A percentile compares a stretch with the other conserved stretches of the same genome.
Conservation (phyloP, 2,329 filamentous ascomycete species). For the Aspergillus proliferans region DNA sequence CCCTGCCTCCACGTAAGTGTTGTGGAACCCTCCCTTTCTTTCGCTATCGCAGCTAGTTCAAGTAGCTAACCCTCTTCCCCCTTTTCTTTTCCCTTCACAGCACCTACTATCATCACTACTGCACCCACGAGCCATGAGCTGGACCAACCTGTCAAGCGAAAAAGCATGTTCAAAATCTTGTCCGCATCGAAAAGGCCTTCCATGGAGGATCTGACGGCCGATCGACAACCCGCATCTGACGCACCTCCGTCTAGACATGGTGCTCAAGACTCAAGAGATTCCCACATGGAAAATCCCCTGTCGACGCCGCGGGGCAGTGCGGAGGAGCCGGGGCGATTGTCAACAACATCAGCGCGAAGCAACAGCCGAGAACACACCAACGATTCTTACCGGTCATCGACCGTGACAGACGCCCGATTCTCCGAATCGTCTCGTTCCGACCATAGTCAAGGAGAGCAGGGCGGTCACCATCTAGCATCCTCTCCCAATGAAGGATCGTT, state of each 20-base stretch:
- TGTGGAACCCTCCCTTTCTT: background rate
- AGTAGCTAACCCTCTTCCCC: slow-evolving; percentile 12
- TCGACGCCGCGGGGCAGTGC: slow-evolving; percentile 49
- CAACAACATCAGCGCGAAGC: slow-evolving; percentile 40
- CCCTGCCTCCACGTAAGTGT: slow-evolving; percentile 33
- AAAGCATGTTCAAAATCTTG: slow-evolving; percentile 36
- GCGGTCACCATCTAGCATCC: slow-evolving; percentile 49
- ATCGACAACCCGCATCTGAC: slow-evolving; percentile 1
- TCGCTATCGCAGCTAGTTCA: background rate
- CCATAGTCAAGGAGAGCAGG: slow-evolving; percentile 66
- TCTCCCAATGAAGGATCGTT: slow-evolving; percentile 59
- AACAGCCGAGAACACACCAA: slow-evolving; percentile 56
- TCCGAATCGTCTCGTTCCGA: slow-evolving; percentile 91
- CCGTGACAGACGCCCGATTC: slow-evolving; percentile 56
- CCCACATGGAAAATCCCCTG: slow-evolving; percentile 24
- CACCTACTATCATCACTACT: slow-evolving; percentile 78
- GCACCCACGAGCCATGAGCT: slow-evolving; percentile 67
- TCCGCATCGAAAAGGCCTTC: slow-evolving; percentile 28
- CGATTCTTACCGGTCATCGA: slow-evolving; percentile 54
- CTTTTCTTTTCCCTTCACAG: slow-evolving; percentile 15
- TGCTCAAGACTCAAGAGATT: slow-evolving; percentile 21
- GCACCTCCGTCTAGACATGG: slow-evolving; percentile 9
- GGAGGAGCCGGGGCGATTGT: slow-evolving; percentile 54
- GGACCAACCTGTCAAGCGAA: slow-evolving; percentile 37
- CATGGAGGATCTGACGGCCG: slow-evolving; percentile 23